Conservation (phyloP, 2,329 filamentous ascomycete species). For the Fusarium camptoceras region DNA sequence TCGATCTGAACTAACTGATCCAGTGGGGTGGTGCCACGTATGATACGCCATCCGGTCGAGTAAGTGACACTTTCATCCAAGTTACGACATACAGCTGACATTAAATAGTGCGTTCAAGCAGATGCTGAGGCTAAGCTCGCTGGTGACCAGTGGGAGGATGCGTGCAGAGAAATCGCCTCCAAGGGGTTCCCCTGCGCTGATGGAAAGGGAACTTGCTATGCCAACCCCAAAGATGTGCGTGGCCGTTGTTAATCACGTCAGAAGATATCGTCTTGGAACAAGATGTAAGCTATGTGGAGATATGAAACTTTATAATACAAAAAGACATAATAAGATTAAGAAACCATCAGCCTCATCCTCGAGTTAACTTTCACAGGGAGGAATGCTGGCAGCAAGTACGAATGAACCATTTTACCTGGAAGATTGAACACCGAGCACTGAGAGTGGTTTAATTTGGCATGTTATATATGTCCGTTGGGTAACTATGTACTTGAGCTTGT, state of each 20-base stretch:
- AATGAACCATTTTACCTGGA: no score
- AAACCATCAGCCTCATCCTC: neutral
- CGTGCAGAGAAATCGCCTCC: conserved; percentile 32
- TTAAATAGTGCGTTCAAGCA: conserved; percentile 17
- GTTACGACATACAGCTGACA: neutral
- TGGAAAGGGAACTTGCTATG: conserved; percentile 38
- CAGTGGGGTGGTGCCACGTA: conserved; percentile 36
- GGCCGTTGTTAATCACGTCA: conserved; percentile 20
- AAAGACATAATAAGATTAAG: neutral
- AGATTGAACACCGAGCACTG: neutral
- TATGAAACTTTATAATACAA: neutral
- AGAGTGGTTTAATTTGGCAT: neutral
- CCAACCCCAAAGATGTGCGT: conserved; percentile 14
- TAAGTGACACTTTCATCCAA: neutral
- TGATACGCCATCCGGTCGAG: conserved; percentile 30
- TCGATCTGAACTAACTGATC: neutral
- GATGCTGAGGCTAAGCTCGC: conserved; percentile 25
- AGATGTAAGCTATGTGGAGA: fast-evolving
- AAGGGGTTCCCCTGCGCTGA: conserved; percentile 35
- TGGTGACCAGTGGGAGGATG: conserved; percentile 41
- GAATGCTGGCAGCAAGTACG: neutral
- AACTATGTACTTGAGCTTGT: neutral
- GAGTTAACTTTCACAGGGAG: neutral
- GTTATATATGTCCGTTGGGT: neutral
- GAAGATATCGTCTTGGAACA: no score